Conservation (phyloP, 2,329 filamentous ascomycete genomes). For the Sarocladiaceae sp. region DNA sequence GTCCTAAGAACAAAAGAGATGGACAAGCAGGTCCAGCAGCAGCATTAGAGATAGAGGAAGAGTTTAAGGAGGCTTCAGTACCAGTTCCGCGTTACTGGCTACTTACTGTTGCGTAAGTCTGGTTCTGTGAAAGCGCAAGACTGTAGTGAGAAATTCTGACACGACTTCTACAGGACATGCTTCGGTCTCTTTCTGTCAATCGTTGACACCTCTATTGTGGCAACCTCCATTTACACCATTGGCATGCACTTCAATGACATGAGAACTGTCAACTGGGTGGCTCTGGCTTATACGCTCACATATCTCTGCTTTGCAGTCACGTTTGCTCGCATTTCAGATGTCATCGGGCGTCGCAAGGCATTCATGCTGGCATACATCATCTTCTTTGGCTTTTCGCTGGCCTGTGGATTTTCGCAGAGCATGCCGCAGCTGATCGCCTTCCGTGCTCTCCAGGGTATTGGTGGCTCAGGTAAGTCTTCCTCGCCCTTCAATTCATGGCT, state of each 20-base stretch:
- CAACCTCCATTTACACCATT: constrained; percentile 51
- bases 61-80: neutral
- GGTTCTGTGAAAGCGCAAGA: too few relatives aligned
- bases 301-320: constrained; percentile 52
- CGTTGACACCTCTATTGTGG: constrained; percentile 54
- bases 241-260: constrained; percentile 42
- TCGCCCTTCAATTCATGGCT: constrained; percentile 11
- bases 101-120: neutral
- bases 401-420: constrained; percentile 34
- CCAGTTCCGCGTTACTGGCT: neutral
- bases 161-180: constrained; percentile 32
- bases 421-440: constrained; percentile 40
- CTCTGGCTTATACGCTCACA: constrained; percentile 48
- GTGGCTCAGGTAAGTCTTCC: constrained; percentile 36
- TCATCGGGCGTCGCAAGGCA: constrained; percentile 46
- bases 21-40: neutral
- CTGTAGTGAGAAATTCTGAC: too few relatives aligned
- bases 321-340: constrained; percentile 47
- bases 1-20: neutral
- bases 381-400: constrained; percentile 51
- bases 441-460: constrained; percentile 44
- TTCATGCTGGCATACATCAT: constrained; percentile 44
- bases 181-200: constrained; percentile 51
- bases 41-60: neutral
- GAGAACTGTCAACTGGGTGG: constrained; percentile 45